These are phyloP conservation scores for Colletotrichum trifolii DNA, from an alignment of 2,329 filamentous ascomycete genomes.

Conservation along the genomic window DNA sequence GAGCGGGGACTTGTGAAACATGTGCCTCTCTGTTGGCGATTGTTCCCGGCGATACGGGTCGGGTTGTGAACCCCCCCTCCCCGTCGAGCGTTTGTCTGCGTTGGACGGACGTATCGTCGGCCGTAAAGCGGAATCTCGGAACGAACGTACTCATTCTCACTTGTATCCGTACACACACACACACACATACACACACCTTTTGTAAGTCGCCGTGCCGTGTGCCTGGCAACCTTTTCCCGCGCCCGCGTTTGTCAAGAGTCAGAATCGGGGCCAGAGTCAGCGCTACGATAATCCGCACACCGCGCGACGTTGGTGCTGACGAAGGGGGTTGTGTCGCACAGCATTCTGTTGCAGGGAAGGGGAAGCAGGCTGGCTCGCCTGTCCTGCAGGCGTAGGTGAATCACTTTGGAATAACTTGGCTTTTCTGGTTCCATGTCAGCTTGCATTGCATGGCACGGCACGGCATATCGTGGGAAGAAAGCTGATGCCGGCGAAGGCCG, in stretches of 20 bases:
- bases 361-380: background rate
- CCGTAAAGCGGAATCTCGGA: background rate
- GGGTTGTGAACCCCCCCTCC: no score
- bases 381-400: background rate
- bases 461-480: no score
- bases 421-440: background rate
- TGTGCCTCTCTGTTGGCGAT: constrained; percentile 6
- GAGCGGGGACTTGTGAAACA: constrained; percentile 18
- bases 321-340: constrained; percentile 25
- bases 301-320: constrained; percentile 13
- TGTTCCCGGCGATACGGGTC: no score
- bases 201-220: no score
- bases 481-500: no score
- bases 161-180: no score
- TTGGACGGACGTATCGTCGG: background rate
- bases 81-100: background rate
- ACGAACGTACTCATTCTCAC: background rate
- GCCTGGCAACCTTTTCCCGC: no score
- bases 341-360: constrained; percentile 9
- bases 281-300: no score
- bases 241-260: no score
- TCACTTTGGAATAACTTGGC: background rate
- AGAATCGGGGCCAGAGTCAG: no score
- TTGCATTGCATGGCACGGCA: background rate
- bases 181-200: no score